Evolutionary conservation across 176 grass and related monocot species (phyloP).

Genomic region (Oryza brachyantha): DNA sequence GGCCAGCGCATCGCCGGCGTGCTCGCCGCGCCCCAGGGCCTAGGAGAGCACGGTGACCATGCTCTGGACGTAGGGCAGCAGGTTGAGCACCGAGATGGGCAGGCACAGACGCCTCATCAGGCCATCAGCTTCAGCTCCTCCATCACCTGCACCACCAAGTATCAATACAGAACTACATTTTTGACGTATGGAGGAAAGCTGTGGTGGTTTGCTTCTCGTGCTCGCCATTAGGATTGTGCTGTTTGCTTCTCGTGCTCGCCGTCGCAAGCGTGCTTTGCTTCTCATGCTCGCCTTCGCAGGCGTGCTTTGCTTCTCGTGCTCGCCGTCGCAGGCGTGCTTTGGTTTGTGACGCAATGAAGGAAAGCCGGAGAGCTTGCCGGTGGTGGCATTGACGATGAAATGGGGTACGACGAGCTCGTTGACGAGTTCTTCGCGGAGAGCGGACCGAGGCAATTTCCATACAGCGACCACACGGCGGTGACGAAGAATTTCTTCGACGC

Average conservation of each 20-base stretch:
- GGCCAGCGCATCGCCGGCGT: slow-evolving; percentile 51
- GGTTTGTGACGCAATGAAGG: slow-evolving; percentile 52
- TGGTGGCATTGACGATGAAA: slow-evolving; percentile 32
- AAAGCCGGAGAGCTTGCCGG: slow-evolving; percentile 31
- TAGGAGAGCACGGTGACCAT: slow-evolving; percentile 47
- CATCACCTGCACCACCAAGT: background rate
- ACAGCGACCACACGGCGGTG: slow-evolving; percentile 47
- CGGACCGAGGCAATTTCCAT: slow-evolving; percentile 53
- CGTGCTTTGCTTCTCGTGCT: too few species aligned
- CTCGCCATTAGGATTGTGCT: slow-evolving; percentile 37
- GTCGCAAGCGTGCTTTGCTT: slow-evolving; percentile 28
- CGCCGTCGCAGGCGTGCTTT: too few species aligned
- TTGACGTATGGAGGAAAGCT: too few species aligned
- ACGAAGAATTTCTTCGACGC: slow-evolving; percentile 65
- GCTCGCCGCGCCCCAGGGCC: slow-evolving; percentile 43
- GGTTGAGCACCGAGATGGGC: background rate
- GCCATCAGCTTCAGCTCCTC: background rate
- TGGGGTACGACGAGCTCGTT: slow-evolving; percentile 52
- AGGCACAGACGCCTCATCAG: background rate
- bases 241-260: slow-evolving; percentile 29
- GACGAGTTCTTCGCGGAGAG: slow-evolving; percentile 53
- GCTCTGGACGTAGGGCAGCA: slow-evolving; percentile 39
- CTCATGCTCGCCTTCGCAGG: too few species aligned
- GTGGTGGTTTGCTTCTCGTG: too few species aligned
- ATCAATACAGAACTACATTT: background rate